Evolutionary conservation across 495 filamentous ascomycete genomes (phyloP).

Genomic region (Polyplosphaeria fusca): DNA sequence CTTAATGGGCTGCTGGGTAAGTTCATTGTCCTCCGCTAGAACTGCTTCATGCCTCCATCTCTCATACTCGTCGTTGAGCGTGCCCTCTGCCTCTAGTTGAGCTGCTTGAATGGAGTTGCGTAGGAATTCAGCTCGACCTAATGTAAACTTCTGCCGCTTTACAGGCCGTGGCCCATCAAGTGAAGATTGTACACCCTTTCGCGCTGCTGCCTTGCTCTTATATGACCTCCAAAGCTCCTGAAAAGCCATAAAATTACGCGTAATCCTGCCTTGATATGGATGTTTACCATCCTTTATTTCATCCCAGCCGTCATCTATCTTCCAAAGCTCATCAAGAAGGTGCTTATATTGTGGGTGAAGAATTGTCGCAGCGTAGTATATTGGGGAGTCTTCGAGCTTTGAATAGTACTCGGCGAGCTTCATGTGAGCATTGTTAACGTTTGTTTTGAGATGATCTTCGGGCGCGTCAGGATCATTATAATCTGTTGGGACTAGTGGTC

Average conservation of each 20-base stretch:
- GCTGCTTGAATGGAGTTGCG: background rate
- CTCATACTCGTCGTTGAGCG: background rate
- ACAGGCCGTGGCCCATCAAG: background rate
- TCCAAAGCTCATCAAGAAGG: background rate
- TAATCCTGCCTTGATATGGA: background rate
- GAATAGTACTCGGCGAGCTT: slow-evolving; percentile 2
- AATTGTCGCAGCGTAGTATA: background rate
- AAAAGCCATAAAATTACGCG: background rate
- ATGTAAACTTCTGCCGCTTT: background rate
- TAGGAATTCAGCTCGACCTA: background rate
- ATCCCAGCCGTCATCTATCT: background rate
- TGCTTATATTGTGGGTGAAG: background rate
- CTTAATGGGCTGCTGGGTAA: too few relatives aligned
- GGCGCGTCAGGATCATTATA: slow-evolving; percentile 4
- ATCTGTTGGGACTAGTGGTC: too few relatives aligned
- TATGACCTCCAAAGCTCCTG: background rate
- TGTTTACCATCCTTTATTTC: background rate
- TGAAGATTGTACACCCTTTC: background rate
- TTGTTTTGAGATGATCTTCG: slow-evolving; percentile 9
- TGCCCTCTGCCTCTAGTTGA: background rate
- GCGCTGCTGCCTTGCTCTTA: too few relatives aligned
- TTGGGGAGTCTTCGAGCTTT: slow-evolving; percentile 3
- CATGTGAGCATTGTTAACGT: background rate
- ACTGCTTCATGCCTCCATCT: background rate
- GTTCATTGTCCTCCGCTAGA: background rate